These are phyloP conservation scores for Neofusicoccum kwambonambiense DNA, from an alignment of 2,329 filamentous ascomycete species.

Conservation along the genomic window DNA sequence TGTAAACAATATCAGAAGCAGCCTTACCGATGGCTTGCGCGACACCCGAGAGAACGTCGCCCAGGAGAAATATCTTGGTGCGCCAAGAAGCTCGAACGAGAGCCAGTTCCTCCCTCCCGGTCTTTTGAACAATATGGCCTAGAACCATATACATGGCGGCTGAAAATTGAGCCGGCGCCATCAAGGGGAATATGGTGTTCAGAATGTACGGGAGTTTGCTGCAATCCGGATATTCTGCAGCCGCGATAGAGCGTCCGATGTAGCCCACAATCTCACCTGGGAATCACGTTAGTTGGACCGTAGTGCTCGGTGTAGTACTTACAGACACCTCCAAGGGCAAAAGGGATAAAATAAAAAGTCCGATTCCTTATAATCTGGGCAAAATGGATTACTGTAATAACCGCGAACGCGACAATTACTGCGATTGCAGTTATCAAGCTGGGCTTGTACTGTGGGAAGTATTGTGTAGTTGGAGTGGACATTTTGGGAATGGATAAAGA, in stretches of 20 bases:
- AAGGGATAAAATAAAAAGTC: conserved; percentile 53
- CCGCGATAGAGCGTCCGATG: conserved; percentile 41
- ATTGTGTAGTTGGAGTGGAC: too few species aligned
- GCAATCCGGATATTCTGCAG: conserved; percentile 27
- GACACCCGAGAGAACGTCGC: conserved; percentile 43
- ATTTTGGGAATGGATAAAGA: too few species aligned
- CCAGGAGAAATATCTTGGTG: conserved; percentile 42
- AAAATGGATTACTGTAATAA: conserved; percentile 36
- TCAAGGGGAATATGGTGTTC: conserved; percentile 44
- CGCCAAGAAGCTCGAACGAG: conserved; percentile 36
- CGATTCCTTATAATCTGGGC: conserved; percentile 38
- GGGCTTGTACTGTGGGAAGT: conserved; percentile 39
- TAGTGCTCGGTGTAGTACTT: conserved; percentile 19
- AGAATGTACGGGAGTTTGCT: conserved; percentile 43
- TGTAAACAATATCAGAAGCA: background rate
- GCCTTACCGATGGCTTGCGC: conserved; percentile 31
- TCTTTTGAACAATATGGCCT: conserved; percentile 38
- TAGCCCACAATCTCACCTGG: conserved; percentile 54
- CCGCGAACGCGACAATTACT: conserved; percentile 32
- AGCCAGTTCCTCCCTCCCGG: conserved; percentile 34
- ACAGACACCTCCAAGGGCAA: conserved; percentile 54
- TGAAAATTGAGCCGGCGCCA: conserved; percentile 48
- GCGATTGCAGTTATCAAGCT: conserved; percentile 47
- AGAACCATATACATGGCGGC: conserved; percentile 47
- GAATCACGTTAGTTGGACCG: background rate